phyloP scores from a whole-genome alignment of 2,329 filamentous ascomycete genomes.

The Elsinoe australis region DNA sequence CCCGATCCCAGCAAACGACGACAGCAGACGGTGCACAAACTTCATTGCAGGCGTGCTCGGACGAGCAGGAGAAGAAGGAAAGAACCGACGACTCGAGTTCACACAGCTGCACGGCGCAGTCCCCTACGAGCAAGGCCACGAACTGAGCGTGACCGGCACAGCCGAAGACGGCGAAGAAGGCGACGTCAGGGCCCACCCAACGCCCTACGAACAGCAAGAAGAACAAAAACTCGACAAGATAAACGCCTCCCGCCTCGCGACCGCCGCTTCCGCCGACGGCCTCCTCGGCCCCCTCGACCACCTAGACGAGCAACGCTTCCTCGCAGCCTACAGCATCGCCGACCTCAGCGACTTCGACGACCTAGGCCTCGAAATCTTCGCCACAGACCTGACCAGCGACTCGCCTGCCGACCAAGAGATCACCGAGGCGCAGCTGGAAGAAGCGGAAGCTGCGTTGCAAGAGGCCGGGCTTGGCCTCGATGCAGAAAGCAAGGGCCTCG shows the following conservation, averaged over 20 bases:
- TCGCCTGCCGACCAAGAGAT: slow-evolving; percentile 3
- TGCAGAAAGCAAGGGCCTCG: too few species aligned
- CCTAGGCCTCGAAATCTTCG: slow-evolving; percentile 18
- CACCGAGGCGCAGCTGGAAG: background rate
- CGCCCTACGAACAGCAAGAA: slow-evolving; percentile 6
- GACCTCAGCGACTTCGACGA: slow-evolving; percentile 17
- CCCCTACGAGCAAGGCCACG: slow-evolving; percentile 45
- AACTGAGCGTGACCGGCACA: slow-evolving; percentile 11
- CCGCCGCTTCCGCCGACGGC: background rate
- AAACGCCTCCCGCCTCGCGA: background rate
- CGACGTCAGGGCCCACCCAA: slow-evolving; percentile 2
- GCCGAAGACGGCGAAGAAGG: slow-evolving; percentile 14
- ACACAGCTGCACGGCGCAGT: slow-evolving; percentile 52
- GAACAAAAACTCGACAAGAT: background rate
- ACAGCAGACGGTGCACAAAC: slow-evolving; percentile 75
- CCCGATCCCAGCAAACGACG: slow-evolving; percentile 92
- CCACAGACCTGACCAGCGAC: background rate
- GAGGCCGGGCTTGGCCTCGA: slow-evolving; percentile 6
- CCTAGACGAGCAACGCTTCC: slow-evolving; percentile 9
- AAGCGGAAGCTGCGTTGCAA: slow-evolving; percentile 15
- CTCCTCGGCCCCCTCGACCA: slow-evolving; percentile 5
- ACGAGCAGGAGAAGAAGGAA: slow-evolving; percentile 71
- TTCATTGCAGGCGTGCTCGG: slow-evolving; percentile 81
- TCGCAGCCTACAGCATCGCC: slow-evolving; percentile 17
- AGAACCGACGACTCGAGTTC: slow-evolving; percentile 55